phyloP scores from a whole-genome alignment of 257 asterid genomes.

The Linderniella brevidens region DNA sequence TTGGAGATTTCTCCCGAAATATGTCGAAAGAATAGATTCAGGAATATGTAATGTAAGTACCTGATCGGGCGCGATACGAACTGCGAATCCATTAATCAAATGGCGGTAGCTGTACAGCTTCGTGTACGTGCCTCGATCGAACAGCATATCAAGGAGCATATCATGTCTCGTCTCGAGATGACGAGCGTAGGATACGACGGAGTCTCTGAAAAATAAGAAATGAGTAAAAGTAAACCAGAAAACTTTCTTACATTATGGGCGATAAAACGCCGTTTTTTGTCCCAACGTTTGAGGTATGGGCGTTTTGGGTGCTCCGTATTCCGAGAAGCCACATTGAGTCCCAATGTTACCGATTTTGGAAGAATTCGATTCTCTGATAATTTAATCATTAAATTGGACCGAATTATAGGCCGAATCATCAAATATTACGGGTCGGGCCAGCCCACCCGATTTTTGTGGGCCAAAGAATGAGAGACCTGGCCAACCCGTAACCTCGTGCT shows the following conservation, averaged over 20 bases:
- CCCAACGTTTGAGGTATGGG: neutral
- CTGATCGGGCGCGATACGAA: slow-evolving; percentile 78
- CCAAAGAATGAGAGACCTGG: too few species aligned
- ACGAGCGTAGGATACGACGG: slow-evolving; percentile 45
- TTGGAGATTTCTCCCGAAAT: too few species aligned
- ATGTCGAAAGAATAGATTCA: neutral
- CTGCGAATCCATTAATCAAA: slow-evolving; percentile 89
- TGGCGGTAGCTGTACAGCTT: slow-evolving; percentile 90
- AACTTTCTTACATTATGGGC: neutral
- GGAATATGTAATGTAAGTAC: slow-evolving; percentile 26
- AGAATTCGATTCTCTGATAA: too few species aligned
- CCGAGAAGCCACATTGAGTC: too few species aligned
- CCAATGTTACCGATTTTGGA: too few species aligned
- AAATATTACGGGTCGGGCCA: too few species aligned
- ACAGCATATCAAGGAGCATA: slow-evolving; percentile 85
- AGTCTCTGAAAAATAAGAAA: slow-evolving; percentile 40
- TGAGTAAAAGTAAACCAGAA: slow-evolving; percentile 10
- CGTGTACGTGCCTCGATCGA: slow-evolving; percentile 64
- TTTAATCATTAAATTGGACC: too few species aligned
- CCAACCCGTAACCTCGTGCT: too few species aligned
- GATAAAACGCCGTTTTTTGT: neutral
- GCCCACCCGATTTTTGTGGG: too few species aligned
- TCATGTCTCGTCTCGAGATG: slow-evolving; percentile 84
- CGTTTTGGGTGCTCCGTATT: too few species aligned
- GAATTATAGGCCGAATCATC: too few species aligned